A percentile compares a stretch with the other conserved stretches of the same genome.
These are phyloP conservation scores for Clavariopsis aquatica DNA, from an alignment of 495 filamentous ascomycete genomes.

Conservation along the genomic window DNA sequence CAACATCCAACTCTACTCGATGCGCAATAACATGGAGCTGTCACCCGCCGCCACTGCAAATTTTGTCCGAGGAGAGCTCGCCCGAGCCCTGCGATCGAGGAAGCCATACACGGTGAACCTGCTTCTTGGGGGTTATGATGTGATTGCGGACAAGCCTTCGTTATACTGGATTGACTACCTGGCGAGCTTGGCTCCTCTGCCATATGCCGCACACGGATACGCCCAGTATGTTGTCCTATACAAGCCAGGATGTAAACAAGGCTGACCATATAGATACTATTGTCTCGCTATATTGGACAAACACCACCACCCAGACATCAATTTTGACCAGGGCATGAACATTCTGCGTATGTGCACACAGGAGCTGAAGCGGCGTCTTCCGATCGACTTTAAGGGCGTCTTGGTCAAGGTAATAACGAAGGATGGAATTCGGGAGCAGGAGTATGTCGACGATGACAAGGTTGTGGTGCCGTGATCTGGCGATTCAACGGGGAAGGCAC, in stretches of 20 bases:
- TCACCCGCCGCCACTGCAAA: constrained; percentile 82
- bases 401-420: constrained; percentile 90
- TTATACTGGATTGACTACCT: constrained; percentile 98
- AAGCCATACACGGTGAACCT: constrained; percentile 96
- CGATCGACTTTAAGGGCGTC: constrained; percentile 96
- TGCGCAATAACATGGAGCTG: constrained; percentile 92
- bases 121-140: constrained; percentile 86
- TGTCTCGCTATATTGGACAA: constrained; percentile 96
- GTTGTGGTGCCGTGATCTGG: constrained; percentile 61
- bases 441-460: constrained; percentile 76
- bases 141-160: constrained; percentile 80
- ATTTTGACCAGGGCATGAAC: constrained; percentile 82
- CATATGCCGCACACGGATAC: constrained; percentile 97
- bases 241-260: neutral
- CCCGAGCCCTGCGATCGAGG: constrained; percentile 81
- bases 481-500: neutral
- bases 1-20: constrained; percentile 95
- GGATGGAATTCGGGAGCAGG: constrained; percentile 79
- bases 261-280: constrained; percentile 65
- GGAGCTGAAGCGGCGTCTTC: constrained; percentile 91
- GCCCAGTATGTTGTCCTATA: constrained; percentile 70
- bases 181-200: constrained; percentile 79
- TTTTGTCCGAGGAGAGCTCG: constrained; percentile 92
- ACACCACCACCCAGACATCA: constrained; percentile 93
- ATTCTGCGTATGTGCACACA: constrained; percentile 91